These are phyloP conservation scores for Gymnopilus junonius DNA, from an alignment of 768 basidiomycete genomes.

Conservation along the genomic window DNA sequence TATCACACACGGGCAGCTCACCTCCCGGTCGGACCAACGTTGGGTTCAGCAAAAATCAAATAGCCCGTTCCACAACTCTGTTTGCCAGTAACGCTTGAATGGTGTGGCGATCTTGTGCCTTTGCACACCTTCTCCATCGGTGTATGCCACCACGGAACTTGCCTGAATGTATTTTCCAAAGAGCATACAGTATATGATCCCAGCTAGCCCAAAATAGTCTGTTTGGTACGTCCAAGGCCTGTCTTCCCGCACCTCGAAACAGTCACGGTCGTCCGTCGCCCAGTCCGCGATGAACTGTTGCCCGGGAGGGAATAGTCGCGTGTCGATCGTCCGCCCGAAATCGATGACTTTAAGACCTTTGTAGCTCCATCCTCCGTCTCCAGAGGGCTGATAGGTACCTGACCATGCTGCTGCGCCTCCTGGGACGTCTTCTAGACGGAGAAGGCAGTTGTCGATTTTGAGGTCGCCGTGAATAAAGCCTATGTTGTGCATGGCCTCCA, in stretches of 20 bases:
- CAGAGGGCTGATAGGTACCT: constrained; percentile 73
- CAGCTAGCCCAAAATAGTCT: constrained; percentile 96
- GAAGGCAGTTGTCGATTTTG: constrained; percentile 98
- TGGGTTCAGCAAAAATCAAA: constrained; percentile 92
- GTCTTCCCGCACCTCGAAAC: constrained; percentile 85
- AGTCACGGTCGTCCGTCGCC: constrained; percentile 89
- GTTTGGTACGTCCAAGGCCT: constrained; percentile 93
- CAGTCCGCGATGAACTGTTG: constrained; percentile 90
- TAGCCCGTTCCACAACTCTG: constrained; percentile 78
- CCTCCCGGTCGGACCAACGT: constrained; percentile 56
- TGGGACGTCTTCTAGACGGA: constrained; percentile 85
- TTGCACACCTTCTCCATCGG: constrained; percentile 35
- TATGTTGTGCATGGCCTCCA: constrained; percentile 79
- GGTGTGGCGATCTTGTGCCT: constrained; percentile 72
- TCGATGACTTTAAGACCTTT: constrained; percentile 96
- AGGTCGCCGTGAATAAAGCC: constrained; percentile 98
- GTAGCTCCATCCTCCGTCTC: constrained; percentile 81
- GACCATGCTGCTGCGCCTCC: constrained; percentile 74
- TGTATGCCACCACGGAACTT: constrained; percentile 49
- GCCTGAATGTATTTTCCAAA: constrained; percentile 96
- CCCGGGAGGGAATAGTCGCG: constrained; percentile 72
- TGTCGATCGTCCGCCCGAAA: constrained; percentile 96
- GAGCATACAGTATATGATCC: constrained; percentile 94
- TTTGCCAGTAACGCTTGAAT: constrained; percentile 97
- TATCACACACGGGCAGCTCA: constrained; percentile 71